Conservation (phyloP, 495 filamentous ascomycete species). For the Melanomma pulvis-pyrius region DNA sequence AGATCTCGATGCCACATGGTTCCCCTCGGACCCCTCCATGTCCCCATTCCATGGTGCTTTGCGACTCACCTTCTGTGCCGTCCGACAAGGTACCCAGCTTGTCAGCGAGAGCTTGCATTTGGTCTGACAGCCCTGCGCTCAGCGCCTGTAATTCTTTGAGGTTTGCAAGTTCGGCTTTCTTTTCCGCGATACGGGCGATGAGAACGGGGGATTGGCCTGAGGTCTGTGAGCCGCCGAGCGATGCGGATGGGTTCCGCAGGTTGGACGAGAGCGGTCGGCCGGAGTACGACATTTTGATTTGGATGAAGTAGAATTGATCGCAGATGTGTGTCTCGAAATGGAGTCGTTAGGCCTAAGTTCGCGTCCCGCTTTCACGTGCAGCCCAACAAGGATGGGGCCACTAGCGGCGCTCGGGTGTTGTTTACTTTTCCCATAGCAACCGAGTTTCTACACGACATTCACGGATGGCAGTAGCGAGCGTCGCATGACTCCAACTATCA, state of each 20-base stretch:
- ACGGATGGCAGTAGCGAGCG: slow-evolving; percentile 32
- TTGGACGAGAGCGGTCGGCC: slow-evolving; percentile 64
- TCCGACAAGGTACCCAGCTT: slow-evolving; percentile 86
- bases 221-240: slow-evolving; percentile 47
- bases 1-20: slow-evolving; percentile 13
- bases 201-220: slow-evolving; percentile 77
- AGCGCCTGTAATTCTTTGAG: slow-evolving; percentile 84
- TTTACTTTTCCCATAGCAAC: slow-evolving; percentile 23
- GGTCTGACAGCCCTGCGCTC: slow-evolving; percentile 79
- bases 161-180: slow-evolving; percentile 89
- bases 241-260: slow-evolving; percentile 62
- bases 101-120: slow-evolving; percentile 89
- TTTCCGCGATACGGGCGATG: slow-evolving; percentile 85
- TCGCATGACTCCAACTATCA: slow-evolving; percentile 12
- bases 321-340: background rate
- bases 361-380: slow-evolving; percentile 2
- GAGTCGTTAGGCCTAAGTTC: background rate
- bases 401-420: slow-evolving; percentile 8
- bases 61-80: slow-evolving; percentile 79
- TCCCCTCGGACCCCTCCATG: slow-evolving; percentile 5
- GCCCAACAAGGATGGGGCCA: background rate
- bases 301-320: background rate
- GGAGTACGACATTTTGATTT: slow-evolving; percentile 57
- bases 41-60: background rate
- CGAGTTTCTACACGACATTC: background rate